Evolutionary conservation across 2,329 filamentous ascomycete species (phyloP), one percentile per base, ranked within the genome.

Genomic region (Penicillium crustosum): DNA sequence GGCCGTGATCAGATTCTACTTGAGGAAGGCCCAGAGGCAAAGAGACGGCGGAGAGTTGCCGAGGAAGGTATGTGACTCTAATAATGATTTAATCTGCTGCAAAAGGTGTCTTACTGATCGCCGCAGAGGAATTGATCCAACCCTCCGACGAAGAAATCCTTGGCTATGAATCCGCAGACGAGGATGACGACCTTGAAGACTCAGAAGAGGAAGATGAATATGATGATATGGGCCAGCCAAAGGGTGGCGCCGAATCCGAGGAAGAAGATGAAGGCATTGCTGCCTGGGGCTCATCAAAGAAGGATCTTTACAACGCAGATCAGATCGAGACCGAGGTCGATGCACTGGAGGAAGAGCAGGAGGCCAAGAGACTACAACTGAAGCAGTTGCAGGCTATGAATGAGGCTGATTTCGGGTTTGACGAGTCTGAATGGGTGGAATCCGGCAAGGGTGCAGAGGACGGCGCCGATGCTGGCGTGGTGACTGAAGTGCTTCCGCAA

Each of bases 271-370:
- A 83, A 43, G 81, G 85, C 19, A 74, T 86, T 51, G 86, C 85
- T 42, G 93, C 87, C 71, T 97, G 94, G 93, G 94, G 93, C 31
- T 84, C 89, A 5, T 92, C 90, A 2, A 93, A 86, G 73, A 89
- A 89, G 60, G 93, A 96, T 67, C 96, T 97, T 77, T 99, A 99
- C 77, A 85, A 96, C 78, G 90, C 91, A 65, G 93, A 99, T 74
- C 79, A 79, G 10, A 87, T 88, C 57, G 85, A 88, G 68, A 88
- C 85, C 1, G 86, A 89, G 68, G 83, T 85, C 59, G 86, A 88
- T 75, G 94, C 94, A 0, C 77, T 95, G 33, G 93, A 94, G 70
- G 94, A 99, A 79, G 95, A 99, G 75, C 86, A 83, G 12, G 95
- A 99, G 73, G 94, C 93, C 3, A 87, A 89, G 73, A 83, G 91